A percentile compares a stretch with the other conserved stretches of the same genome.
Evolutionary conservation across 2,329 filamentous ascomycete genomes (phyloP).

Genomic region (Alternaria arbusti): DNA sequence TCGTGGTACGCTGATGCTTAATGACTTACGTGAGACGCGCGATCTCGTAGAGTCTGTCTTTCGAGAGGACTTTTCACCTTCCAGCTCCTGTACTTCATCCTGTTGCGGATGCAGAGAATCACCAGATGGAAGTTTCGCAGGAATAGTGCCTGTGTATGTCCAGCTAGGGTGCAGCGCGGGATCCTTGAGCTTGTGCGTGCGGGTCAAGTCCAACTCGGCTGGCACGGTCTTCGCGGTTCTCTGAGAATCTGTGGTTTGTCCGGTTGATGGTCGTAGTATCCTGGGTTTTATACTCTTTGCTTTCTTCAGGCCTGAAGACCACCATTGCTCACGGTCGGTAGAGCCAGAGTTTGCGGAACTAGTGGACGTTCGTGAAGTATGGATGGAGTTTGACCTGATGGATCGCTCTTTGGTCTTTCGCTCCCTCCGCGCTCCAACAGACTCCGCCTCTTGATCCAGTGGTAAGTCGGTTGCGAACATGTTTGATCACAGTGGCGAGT

Average conservation of each 20-base stretch:
- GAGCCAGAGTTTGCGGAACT: conserved; percentile 35
- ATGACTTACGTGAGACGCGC: conserved; percentile 34
- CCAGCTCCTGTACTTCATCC: conserved; percentile 36
- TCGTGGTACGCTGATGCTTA: not conserved
- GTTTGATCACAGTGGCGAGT: conserved; percentile 14
- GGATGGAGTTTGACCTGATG: conserved; percentile 31
- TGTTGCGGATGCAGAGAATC: conserved; percentile 36
- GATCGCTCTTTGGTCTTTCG: conserved; percentile 40
- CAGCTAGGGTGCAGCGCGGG: conserved; percentile 37
- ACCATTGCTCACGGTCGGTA: conserved; percentile 40
- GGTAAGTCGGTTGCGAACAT: conserved; percentile 51
- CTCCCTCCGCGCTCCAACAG: conserved; percentile 47
- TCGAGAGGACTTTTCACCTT: conserved; percentile 39
- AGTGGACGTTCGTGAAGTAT: conserved; percentile 32
- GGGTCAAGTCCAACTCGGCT: conserved; percentile 9
- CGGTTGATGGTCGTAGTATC: conserved; percentile 26
- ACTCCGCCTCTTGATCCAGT: conserved; percentile 46
- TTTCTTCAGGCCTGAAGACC: conserved; percentile 43
- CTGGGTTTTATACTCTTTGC: conserved; percentile 35
- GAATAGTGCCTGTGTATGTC: conserved; percentile 40
- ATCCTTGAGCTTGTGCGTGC: conserved; percentile 28
- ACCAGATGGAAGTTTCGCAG: conserved; percentile 41
- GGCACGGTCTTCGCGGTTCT: conserved; percentile 5
- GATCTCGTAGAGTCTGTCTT: conserved; percentile 37
- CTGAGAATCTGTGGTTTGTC: conserved; percentile 21